Base-by-base conservation (phyloP, 108 stramenopile genomes). In the Fragilaria radians region DNA sequence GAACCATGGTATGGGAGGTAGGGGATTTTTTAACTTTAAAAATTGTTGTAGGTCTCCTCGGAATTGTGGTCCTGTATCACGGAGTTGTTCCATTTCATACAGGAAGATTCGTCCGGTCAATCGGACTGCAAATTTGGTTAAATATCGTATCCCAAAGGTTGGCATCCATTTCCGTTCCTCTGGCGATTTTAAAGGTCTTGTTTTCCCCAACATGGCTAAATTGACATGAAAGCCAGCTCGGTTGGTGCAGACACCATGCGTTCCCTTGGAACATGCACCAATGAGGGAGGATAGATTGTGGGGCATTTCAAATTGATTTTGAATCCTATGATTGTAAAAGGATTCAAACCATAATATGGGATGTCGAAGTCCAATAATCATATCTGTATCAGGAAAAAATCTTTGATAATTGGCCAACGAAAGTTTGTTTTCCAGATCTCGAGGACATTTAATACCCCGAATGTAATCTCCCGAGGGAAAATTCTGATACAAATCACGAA, bases 251-350 rank as follows among this genome's bases (percentile, higher is more conserved):
- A 85, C 67, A 29, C 67, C 56, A 48, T 56, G 48, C 32, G 63
- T 50, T 22, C 46, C 25, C 36, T 42, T 42, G 24, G 25, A 24
- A 46, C 80, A 81, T 14, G 46, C 30, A 30, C 76, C 76, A 50
- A 77, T 52, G 11, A 59, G 22, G 9, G 11, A 11, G 24, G 54
- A 48, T 27, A 50, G 30, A 19, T 58, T 62, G n/a, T n/a, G n/a
- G 11, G 14, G 32, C 77, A 80, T 71, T 53, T 61, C 21, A 48
- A 72, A 77, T 31, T 62, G 62, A 52, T 82, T 79, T 11, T 73
- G 34, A 3, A 77, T 46, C 46, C 85, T 83, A 63, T 80, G 82
- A 53, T 90, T 90, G 63, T 85, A 86, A 61, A 87, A 90, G 48
- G 73, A 70, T 57, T 81, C 58, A 53, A 90, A 87, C 89, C 85